Evolutionary conservation across 106 monocot genomes (phyloP).

Genomic region (Alisma plantagoaquatica): DNA sequence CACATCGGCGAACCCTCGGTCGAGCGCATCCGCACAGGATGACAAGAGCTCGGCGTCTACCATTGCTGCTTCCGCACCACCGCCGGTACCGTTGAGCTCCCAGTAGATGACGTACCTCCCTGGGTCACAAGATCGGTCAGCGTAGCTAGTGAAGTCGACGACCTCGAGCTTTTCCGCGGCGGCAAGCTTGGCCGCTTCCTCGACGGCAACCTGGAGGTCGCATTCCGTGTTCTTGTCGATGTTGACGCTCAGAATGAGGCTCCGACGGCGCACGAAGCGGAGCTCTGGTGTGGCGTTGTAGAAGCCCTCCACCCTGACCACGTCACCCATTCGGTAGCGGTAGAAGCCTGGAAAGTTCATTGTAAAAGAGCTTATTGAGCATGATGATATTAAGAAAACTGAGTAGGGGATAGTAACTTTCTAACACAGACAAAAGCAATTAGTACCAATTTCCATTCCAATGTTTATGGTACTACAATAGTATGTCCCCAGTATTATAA

Average conservation of each 20-base stretch:
- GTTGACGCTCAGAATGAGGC: constrained; percentile 49
- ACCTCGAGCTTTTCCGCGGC: constrained; percentile 56
- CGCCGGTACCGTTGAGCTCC: constrained; percentile 48
- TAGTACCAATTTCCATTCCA: too few relatives aligned
- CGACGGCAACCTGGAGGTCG: constrained; percentile 58
- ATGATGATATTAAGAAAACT: too few relatives aligned
- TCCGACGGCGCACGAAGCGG: constrained; percentile 47
- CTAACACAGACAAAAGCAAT: too few relatives aligned
- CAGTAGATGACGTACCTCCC: constrained; percentile 78
- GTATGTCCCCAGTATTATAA: too few relatives aligned
- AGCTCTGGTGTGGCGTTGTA: constrained; percentile 58
- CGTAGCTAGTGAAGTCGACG: too few relatives aligned
- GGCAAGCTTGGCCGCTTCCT: constrained; percentile 35
- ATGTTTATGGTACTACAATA: too few relatives aligned
- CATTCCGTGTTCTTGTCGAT: constrained; percentile 85
- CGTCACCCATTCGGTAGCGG: constrained; percentile 55
- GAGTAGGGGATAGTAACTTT: too few relatives aligned
- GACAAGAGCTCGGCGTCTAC: too few relatives aligned
- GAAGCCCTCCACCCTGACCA: constrained; percentile 53
- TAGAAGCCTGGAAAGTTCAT: constrained; percentile 36
- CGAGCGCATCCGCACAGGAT: constrained; percentile 48
- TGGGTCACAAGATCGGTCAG: constrained; percentile 35
- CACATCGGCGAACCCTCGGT: constrained; percentile 43
- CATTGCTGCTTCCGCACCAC: too few relatives aligned
- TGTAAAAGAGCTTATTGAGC: too few relatives aligned